Evolutionary conservation across 1,284 basidiomycete genomes (phyloP), one percentile per base, ranked within the genome.

Genomic region (Trametes hirsuta): DNA sequence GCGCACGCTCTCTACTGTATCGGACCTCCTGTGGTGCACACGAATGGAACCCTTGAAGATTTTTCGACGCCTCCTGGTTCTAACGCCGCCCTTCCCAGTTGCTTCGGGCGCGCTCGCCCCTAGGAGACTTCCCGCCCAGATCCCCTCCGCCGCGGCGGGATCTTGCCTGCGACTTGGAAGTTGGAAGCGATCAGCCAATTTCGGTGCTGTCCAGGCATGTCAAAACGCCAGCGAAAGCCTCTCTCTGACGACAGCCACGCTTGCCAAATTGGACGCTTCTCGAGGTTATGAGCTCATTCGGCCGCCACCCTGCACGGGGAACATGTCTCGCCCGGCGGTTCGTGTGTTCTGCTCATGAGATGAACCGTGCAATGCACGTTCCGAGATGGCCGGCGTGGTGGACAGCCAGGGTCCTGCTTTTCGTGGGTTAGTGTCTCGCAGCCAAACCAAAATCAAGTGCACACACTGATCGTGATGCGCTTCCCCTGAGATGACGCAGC

Each of bases 31-130:
- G 18, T 22, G 5, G 21, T 35, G 21, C 21, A 11, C 53, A 51
- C 37, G 48, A 11, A 55, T 51, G 58, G 58, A 55, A 60, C 25
- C 35, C 39, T 40, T 44, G 35, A 25, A 22, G 34, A 11, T n/a
- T 9, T 6, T 9, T 9, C 39, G 30, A 10, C 42, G 30, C 35
- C 3, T 41, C 22, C 41, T 36, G 35, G 12, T 18, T 50, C 47
- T 44, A 50, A 45, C 48, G 48, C 55, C 55, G 35, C 8, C 6
- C 48, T 57, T 57, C 55, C 55, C 36, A 30, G 55, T 15, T 50
- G 55, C 30, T 15, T 56, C 46, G 40, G 8, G 9, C 5, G 41
- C 40, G 40, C 45, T 49, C 47, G 47, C 30, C 30, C 30, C 30
- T 30, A 30, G 8, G 30, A 30, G 39, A 15, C 22, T 25, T 55